These are phyloP conservation scores for Escovopsis sp. DNA, from an alignment of 2,329 filamentous ascomycete genomes.

Conservation along the genomic window DNA sequence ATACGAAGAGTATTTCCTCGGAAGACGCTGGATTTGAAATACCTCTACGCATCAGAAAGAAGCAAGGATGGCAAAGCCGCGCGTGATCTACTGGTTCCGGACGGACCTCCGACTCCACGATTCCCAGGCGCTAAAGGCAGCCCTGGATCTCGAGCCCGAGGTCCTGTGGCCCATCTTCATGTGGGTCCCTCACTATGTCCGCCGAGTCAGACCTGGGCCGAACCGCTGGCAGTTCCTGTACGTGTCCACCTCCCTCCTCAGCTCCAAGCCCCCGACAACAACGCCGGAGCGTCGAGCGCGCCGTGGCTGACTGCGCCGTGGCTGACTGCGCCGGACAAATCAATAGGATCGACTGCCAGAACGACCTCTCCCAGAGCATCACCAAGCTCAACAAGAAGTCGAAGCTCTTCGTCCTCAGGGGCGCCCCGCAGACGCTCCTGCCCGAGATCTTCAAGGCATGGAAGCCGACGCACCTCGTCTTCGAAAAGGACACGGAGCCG, in stretches of 20 bases:
- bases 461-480: constrained; percentile 62
- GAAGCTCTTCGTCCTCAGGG: constrained; percentile 56
- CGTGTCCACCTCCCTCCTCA: constrained; percentile 6
- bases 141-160: constrained; percentile 52
- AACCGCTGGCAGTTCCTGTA: constrained; percentile 64
- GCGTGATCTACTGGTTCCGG: constrained; percentile 64
- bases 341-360: constrained; percentile 53
- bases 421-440: constrained; percentile 56
- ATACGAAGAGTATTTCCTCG: too few species aligned
- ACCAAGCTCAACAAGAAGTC: constrained; percentile 54
- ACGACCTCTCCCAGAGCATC: constrained; percentile 52
- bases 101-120: constrained; percentile 68
- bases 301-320: too few species aligned
- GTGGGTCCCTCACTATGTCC: constrained; percentile 72
- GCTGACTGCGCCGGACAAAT: too few species aligned
- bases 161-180: constrained; percentile 64
- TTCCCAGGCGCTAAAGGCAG: constrained; percentile 57
- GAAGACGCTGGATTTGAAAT: neutral
- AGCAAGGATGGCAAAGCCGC: constrained; percentile 16
- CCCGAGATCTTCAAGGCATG: constrained; percentile 60
- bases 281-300: too few species aligned
- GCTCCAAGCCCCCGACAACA: too few species aligned
- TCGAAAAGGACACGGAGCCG: constrained; percentile 65
- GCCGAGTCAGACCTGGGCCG: constrained; percentile 50
- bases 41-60: too few species aligned